Conservation (phyloP, 306 rosid species). For the Arachis hypogaea region DNA sequence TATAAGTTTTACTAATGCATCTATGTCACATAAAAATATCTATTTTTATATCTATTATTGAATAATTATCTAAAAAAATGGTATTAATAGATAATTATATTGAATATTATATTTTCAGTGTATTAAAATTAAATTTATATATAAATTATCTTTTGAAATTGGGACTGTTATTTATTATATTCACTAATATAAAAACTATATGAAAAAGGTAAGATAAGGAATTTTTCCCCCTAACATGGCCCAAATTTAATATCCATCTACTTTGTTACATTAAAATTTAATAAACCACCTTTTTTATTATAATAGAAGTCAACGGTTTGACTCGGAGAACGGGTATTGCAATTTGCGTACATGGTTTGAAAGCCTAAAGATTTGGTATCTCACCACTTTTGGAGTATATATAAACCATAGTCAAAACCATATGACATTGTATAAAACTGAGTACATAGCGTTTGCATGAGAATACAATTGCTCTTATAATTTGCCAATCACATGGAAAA, state of each 20-base stretch:
- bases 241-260: background rate
- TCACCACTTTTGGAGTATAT: conserved; percentile 7
- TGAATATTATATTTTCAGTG: no score
- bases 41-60: no score
- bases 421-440: background rate
- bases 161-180: no score
- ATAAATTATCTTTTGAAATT: no score
- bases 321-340: conserved; percentile 32
- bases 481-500: conserved; percentile 34
- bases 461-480: background rate
- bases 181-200: no score
- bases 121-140: no score
- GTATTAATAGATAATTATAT: no score
- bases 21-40: no score
- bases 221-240: no score
- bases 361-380: conserved; percentile 26
- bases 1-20: no score
- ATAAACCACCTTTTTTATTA: conserved; percentile 12
- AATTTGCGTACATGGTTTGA: conserved; percentile 24
- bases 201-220: no score
- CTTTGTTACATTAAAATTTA: background rate
- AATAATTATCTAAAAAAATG: no score
- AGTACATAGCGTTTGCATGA: conserved; percentile 13
- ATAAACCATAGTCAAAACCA: conserved; percentile 18
- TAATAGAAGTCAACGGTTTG: conserved; percentile 33